Evolutionary conservation across 345 rosid species (phyloP), one percentile per base, ranked within the genome.

Genomic region (Gossypium australe): DNA sequence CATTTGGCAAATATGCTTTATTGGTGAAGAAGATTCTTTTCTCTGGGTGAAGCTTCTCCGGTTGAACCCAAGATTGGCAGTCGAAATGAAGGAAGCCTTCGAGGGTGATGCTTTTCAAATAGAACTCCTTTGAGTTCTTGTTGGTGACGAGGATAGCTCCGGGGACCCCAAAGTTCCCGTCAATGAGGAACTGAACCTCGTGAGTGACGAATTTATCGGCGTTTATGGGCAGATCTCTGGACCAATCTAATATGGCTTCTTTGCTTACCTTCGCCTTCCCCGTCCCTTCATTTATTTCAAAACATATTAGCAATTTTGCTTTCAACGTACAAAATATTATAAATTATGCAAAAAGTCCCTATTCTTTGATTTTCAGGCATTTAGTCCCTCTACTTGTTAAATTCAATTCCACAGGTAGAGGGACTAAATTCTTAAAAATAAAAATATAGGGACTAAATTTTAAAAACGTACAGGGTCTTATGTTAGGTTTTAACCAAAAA

Each of bases 61-160:
- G 81, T 79, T 96, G 99, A 16, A 96, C 94, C 98, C 99, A 93
- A 1, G 99, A 96, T 76, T 92, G 89, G 75, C 99, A 93, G 2
- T 91, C 89, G 71, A 96, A 93, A 81, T 96, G 91, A 45, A 93
- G 81, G 75, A 89, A 89, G 20, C 95, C 96, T 80, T 93, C 98
- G 27, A 96, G 77, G 43, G 89, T 85, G 60, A 96, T 93, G 34
- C 82, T 85, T 84, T 96, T 98, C 71, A 96, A 76, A 69, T 87
- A 92, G 41, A 96, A 90, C 86, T 93, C 99, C 61, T 87, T 85
- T 56, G 87, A 94, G 64, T 96, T 95, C 79, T 86, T 96, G 80
- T 93, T 96, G 41, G 71, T 84, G 63, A 96, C 90, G 1, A 83
- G 84, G 82, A 96, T 85, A 29, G 98, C 99, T 75, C 98, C 99